A percentile compares a stretch with the other conserved stretches of the same genome.
These are phyloP conservation scores for Kuraishia cidri DNA, from an alignment of 805 yeast genomes.

Conservation along the genomic window DNA sequence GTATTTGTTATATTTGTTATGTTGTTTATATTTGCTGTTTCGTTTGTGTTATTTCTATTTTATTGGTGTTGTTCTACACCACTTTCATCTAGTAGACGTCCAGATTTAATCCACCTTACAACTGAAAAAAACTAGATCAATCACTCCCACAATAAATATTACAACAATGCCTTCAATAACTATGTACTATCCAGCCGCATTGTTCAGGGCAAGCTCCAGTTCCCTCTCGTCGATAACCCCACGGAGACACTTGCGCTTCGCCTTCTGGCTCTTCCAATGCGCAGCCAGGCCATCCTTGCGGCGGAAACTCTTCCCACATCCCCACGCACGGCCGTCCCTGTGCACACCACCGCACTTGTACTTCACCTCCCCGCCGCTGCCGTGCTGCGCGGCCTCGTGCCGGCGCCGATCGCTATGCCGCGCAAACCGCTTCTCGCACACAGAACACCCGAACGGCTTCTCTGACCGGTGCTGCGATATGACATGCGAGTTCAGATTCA, in stretches of 20 bases:
- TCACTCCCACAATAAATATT: too few relatives aligned
- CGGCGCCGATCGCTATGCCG: constrained; percentile 22
- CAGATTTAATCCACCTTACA: too few relatives aligned
- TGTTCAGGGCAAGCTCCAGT: too few relatives aligned
- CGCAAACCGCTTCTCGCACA: constrained; percentile 20
- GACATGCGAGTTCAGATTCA: constrained; percentile 22
- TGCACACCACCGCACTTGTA: constrained; percentile 18
- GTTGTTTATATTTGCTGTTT: too few relatives aligned
- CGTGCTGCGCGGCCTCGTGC: constrained; percentile 23
- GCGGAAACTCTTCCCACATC: constrained; percentile 23
- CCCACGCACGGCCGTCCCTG: constrained; percentile 21
- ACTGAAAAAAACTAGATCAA: too few relatives aligned
- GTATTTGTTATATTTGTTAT: too few relatives aligned
- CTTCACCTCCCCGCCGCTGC: constrained; percentile 9
- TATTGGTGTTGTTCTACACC: too few relatives aligned
- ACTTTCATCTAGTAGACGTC: too few relatives aligned
- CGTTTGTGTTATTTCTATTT: too few relatives aligned
- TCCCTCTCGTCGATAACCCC: neutral
- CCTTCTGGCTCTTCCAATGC: constrained; percentile 25
- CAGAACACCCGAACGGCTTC: constrained; percentile 20
- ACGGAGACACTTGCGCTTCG: constrained; percentile 19
- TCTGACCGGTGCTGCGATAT: constrained; percentile 22
- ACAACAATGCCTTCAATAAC: too few relatives aligned
- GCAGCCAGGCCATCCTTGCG: constrained; percentile 25
- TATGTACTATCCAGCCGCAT: too few relatives aligned